Percentiles rank a stretch among this genome's conserved stretches.
These are phyloP conservation scores for Suhomyces bokatorum DNA, from an alignment of 1,139 yeast species.

Conservation along the genomic window DNA sequence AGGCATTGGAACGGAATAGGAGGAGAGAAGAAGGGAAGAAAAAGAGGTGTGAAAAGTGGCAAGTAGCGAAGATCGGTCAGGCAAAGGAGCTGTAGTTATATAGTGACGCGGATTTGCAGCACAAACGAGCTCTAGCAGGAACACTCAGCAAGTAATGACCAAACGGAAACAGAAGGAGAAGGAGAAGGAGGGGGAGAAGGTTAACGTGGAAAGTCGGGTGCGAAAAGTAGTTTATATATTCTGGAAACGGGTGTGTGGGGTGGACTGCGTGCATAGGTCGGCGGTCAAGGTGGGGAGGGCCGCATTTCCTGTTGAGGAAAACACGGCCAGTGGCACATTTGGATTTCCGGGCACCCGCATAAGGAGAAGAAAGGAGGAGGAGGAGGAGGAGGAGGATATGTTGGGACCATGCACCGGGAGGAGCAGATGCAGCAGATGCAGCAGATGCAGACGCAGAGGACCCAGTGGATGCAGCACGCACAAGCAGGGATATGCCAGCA, in stretches of 20 bases:
- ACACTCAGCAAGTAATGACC: neutral
- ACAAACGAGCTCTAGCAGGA: neutral
- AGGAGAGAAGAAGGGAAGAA: neutral
- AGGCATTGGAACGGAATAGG: constrained; percentile 11
- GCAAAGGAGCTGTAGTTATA: no score
- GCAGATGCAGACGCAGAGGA: no score
- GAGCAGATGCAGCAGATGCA: no score
- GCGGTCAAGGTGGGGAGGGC: neutral
- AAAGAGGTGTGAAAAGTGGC: neutral
- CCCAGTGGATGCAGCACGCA: no score
- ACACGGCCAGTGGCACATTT: neutral
- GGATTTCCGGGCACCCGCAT: constrained; percentile 1
- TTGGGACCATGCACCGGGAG: neutral
- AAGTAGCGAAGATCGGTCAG: neutral
- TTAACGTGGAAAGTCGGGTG: neutral
- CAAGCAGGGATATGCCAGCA: neutral
- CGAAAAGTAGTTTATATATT: neutral
- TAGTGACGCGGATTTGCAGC: no score
- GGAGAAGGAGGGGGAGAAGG: neutral
- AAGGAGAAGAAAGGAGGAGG: no score
- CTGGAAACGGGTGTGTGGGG: constrained; percentile 2
- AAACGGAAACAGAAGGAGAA: no score
- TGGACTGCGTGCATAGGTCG: neutral
- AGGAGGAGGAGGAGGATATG: neutral
- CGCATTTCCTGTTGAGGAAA: neutral